These are phyloP conservation scores for Hydnum rufescens DNA, from an alignment of 768 basidiomycete species.

Conservation along the genomic window DNA sequence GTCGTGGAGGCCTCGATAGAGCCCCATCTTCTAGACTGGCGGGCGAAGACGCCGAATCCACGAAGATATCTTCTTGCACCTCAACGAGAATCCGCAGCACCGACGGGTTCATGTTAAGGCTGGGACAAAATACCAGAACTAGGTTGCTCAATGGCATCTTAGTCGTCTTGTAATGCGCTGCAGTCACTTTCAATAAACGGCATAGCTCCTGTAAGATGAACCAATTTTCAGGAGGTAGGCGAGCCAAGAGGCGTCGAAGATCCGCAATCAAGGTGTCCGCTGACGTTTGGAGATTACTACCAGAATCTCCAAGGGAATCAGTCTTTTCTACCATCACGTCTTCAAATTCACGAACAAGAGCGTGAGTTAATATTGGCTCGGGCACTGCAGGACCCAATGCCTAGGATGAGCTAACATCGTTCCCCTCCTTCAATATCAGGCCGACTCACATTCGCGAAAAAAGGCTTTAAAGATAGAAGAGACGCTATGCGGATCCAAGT, in stretches of 20 bases:
- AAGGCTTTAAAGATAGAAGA: constrained; percentile 85
- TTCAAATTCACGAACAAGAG: constrained; percentile 58
- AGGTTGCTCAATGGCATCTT: constrained; percentile 89
- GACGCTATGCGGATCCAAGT: constrained; percentile 88
- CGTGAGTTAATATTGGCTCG: constrained; percentile 60
- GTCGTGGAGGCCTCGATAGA: neutral
- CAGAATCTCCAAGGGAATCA: neutral
- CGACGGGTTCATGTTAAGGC: constrained; percentile 56
- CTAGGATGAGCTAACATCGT: constrained; percentile 4
- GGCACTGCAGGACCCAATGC: constrained; percentile 39
- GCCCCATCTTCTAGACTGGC: no score
- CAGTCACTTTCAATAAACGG: constrained; percentile 60
- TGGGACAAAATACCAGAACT: constrained; percentile 74
- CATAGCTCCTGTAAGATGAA: constrained; percentile 70
- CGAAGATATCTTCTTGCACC: constrained; percentile 10
- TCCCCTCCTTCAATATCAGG: neutral
- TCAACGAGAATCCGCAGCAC: constrained; percentile 57
- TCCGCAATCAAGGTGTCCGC: constrained; percentile 20
- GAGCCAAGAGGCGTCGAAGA: constrained; percentile 40
- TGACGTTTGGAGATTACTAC: constrained; percentile 13
- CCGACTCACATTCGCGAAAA: constrained; percentile 66
- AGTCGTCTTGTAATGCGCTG: constrained; percentile 44
- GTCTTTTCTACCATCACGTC: constrained; percentile 42
- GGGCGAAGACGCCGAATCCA: neutral
- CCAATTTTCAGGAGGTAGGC: constrained; percentile 60